These are phyloP conservation scores for Solanum tacnaense DNA, from an alignment of 257 asterid species.

Conservation along the genomic window DNA sequence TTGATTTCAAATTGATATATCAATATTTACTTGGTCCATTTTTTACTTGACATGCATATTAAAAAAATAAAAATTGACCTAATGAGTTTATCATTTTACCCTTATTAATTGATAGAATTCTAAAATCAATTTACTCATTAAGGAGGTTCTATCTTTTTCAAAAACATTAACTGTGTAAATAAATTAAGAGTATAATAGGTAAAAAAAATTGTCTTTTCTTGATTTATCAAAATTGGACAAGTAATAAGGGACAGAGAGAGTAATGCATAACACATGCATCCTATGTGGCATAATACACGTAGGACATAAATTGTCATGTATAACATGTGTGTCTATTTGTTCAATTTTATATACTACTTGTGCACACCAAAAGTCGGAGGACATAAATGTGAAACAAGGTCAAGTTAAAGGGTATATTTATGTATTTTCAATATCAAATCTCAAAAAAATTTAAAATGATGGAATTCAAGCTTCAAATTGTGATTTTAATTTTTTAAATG, in stretches of 20 bases:
- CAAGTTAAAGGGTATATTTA: no score
- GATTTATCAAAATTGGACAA: background rate
- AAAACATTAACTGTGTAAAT: background rate
- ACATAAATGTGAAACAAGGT: background rate
- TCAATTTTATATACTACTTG: background rate
- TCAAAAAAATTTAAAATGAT: no score
- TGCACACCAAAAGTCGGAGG: background rate
- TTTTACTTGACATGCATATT: no score
- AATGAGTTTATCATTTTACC: no score
- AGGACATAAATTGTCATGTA: background rate
- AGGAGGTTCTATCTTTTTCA: background rate
- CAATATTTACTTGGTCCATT: no score
- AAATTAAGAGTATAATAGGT: background rate
- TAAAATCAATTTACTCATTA: no score
- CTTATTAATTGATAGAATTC: no score
- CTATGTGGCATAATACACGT: background rate
- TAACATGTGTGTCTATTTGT: accelerated
- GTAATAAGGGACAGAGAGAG: background rate
- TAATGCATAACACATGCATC: background rate
- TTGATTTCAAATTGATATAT: background rate
- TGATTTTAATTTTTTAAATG: background rate
- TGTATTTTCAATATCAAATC: background rate
- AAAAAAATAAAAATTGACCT: accelerated
- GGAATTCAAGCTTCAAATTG: background rate
- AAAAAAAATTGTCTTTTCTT: no score